Percentiles rank a stretch among this genome's conserved stretches.
These are phyloP conservation scores for Candida sp. DNA, from an alignment of 1,139 yeast genomes.

Conservation along the genomic window DNA sequence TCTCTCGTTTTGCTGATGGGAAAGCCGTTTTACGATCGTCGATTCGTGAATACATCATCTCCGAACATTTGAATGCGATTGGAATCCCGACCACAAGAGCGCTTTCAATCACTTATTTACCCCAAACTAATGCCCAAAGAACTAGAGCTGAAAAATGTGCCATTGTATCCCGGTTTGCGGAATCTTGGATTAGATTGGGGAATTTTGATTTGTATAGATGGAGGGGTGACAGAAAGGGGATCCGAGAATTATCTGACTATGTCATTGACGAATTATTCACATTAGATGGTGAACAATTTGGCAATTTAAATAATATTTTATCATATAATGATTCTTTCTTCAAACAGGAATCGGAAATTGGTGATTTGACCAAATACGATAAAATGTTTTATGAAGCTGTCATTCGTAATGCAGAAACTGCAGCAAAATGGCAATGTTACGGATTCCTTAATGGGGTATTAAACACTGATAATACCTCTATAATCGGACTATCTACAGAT, in stretches of 20 bases:
- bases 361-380: constrained; percentile 61
- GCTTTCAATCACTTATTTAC: constrained; percentile 65
- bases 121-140: constrained; percentile 75
- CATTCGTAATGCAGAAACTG: constrained; percentile 67
- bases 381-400: constrained; percentile 69
- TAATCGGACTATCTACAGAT: constrained; percentile 83
- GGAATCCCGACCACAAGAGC: constrained; percentile 91
- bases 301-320: constrained; percentile 21
- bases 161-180: constrained; percentile 81
- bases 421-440: constrained; percentile 87
- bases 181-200: constrained; percentile 85
- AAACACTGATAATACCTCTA: constrained; percentile 91
- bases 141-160: constrained; percentile 79
- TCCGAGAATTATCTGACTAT: constrained; percentile 65
- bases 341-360: constrained; percentile 15
- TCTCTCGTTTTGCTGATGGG: constrained; percentile 94
- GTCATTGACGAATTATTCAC: constrained; percentile 65
- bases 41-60: constrained; percentile 80
- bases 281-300: constrained; percentile 29
- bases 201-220: constrained; percentile 83
- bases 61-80: constrained; percentile 76
- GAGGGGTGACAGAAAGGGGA: constrained; percentile 65
- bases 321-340: constrained; percentile 18
- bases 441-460: constrained; percentile 94
- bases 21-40: constrained; percentile 89